Evolutionary conservation across 2,329 filamentous ascomycete genomes (phyloP).

Genomic region (Hirsutella thompsonii): DNA sequence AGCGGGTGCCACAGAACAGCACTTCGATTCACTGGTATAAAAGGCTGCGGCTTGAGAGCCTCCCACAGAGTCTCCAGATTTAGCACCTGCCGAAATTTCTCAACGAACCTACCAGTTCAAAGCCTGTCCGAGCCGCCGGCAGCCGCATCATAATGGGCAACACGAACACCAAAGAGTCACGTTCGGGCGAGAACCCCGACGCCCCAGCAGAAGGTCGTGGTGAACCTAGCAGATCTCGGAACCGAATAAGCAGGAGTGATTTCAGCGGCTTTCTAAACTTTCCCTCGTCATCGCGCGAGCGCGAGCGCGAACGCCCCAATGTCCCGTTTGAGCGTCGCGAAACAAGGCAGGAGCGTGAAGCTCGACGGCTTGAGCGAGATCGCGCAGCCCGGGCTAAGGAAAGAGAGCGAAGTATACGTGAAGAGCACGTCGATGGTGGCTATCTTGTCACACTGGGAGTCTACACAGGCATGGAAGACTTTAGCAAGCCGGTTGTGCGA

Average conservation of each 20-base stretch:
- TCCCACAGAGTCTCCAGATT: no score
- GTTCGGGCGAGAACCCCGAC: constrained; percentile 13
- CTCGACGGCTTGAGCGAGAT: constrained; percentile 72
- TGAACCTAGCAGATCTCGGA: constrained; percentile 10
- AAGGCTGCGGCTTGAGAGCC: neutral
- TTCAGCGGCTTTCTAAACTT: constrained; percentile 32
- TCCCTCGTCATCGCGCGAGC: constrained; percentile 22
- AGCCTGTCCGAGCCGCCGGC: neutral
- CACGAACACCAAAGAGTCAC: constrained; percentile 25
- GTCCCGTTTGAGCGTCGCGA: constrained; percentile 56
- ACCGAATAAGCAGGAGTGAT: constrained; percentile 28
- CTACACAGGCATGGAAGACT: constrained; percentile 88
- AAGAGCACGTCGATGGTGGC: constrained; percentile 89
- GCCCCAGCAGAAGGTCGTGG: constrained; percentile 10
- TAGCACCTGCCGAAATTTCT: no score
- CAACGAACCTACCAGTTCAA: neutral
- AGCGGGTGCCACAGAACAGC: no score
- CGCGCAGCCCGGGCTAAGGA: constrained; percentile 64
- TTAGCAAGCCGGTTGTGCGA: constrained; percentile 75
- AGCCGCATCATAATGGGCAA: constrained; percentile 21
- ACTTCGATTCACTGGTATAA: no score
- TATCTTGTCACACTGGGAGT: constrained; percentile 89
- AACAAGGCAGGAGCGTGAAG: constrained; percentile 84
- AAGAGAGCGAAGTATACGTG: constrained; percentile 76
- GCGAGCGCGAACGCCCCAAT: constrained; percentile 25